Base-by-base conservation (phyloP, 1,139 yeast species). In the Eremothecium cymbalariae region DNA sequence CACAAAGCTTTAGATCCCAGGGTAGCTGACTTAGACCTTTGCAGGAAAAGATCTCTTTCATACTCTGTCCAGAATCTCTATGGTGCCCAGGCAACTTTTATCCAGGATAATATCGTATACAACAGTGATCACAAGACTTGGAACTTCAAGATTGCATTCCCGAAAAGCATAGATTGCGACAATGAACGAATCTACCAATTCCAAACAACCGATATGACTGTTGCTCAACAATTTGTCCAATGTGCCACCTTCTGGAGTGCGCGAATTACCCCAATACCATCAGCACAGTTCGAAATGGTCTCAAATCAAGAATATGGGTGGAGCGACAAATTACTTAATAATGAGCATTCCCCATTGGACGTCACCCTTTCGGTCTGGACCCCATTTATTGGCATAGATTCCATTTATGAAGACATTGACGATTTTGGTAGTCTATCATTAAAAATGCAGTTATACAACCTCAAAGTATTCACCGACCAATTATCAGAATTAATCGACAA, bases 171-270 rank as follows among this genome's bases (percentile, higher is more conserved):
- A 2, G 51, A 57, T 8, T 46, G 60, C 7, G 43, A 53, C 5
- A 58, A 62, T 43, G 45, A 53, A 26, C 28, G 33, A 1, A 34
- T 39, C 4, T 31, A 51, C 7, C 50, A 48, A 22, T 51, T 52
- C 15, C 48, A 47, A 34, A 67, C 94, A 0, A 84, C 85, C 13
- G 76, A 85, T 11, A 57, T 63, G 28, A 82, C 77, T 45, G 71
- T 74, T 42, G 93, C 95, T 1, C 63, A 67, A 32, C 84, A 77
- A 51, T 84, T 75, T 54, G 74, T 82, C 21, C 73, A 79, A 46
- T 72, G 90, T 2, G 78, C 94, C 59, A 85, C 85, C 58, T 85
- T 83, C 56, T 85, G 95, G 95, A 85, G 94, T 2, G 81, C 93
- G 2, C 70, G 90, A 45, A 73, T 80, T 23, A 79, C 94, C 9